Base-by-base conservation (phyloP, 1,284 basidiomycete species). In the Cutaneotrichosporon mucoides region DNA sequence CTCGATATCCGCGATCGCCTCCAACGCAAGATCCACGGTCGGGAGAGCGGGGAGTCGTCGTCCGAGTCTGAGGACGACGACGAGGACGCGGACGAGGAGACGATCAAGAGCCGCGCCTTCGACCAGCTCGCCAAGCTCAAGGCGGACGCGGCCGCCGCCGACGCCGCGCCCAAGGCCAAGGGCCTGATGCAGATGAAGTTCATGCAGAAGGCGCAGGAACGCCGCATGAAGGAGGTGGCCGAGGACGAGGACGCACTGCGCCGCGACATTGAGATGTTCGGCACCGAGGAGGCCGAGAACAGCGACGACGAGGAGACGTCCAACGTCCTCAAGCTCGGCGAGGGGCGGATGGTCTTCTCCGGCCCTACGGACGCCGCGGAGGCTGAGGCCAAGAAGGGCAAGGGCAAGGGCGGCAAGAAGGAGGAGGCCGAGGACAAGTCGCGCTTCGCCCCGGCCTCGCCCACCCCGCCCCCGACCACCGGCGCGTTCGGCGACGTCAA, bases 101-200 rank as follows among this genome's bases (percentile, higher is more conserved):
- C 72, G 6, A 84, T 89, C 70, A 87, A 84, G 70, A 80, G 80
- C 6, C 76, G 77, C 12, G 89, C 88, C 3, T 91, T 91, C 65
- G 85, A 91, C 43, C 89, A 92, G 77, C 79, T 92, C 15, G 78
- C 79, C 38, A 73, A 73, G 42, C 71, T 89, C 33, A 76, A 80
- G 7, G 66, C 69, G 35, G 64, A 60, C 6, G 77, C 69, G 13
- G 15, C 41, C n/a, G 51, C 42, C 8, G 51, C 24, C 24, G 24
- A 24, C 24, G 24, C 12, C 8, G 66, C 70, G 40, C 65, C 60
- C 7, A 77, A 69, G n/a, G 34, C 24, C 8, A 85, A 86, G 70
- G 81, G 81, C 12, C 82, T 95, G 10, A 88, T 93, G 76, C 83
- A 85, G 66, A 94, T 96, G 92, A 93, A 93, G 78, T 96, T 96